These are phyloP conservation scores for Russula brevipes DNA, from an alignment of 768 basidiomycete species.

Conservation along the genomic window DNA sequence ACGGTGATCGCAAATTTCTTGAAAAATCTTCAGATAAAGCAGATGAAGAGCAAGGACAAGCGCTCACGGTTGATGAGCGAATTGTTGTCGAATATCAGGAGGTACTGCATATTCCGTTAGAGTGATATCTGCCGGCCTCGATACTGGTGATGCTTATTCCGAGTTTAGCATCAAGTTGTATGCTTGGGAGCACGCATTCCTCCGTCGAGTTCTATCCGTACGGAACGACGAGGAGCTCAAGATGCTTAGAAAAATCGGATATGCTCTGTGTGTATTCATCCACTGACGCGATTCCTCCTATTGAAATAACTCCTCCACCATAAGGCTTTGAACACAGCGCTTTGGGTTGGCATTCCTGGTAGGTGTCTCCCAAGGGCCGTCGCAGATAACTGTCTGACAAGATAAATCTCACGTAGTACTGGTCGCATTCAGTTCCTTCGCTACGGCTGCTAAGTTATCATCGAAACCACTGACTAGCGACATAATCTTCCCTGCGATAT, in stretches of 20 bases:
- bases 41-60: constrained; percentile 91
- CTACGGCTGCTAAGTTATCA: constrained; percentile 59
- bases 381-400: not conserved
- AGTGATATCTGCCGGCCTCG: not conserved
- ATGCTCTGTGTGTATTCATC: constrained; percentile 45
- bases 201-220: constrained; percentile 69
- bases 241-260: constrained; percentile 83
- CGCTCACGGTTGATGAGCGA: constrained; percentile 88
- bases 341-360: constrained; percentile 68
- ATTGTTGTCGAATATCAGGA: constrained; percentile 87
- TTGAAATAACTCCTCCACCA: not conserved
- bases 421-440: constrained; percentile 80
- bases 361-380: constrained; percentile 8
- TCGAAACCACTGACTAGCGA: constrained; percentile 76
- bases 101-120: constrained; percentile 34
- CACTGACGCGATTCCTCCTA: too few species aligned
- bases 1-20: constrained; percentile 63
- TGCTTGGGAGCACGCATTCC: constrained; percentile 92
- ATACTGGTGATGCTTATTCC: not conserved
- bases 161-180: constrained; percentile 73
- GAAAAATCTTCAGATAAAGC: constrained; percentile 74
- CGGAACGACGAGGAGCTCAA: constrained; percentile 78
- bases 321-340: constrained; percentile 52
- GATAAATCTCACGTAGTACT: constrained; percentile 39
- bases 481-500: constrained; percentile 93